These are phyloP conservation scores for Gardenia jasminoides DNA, from an alignment of 257 asterid genomes.

Conservation along the genomic window DNA sequence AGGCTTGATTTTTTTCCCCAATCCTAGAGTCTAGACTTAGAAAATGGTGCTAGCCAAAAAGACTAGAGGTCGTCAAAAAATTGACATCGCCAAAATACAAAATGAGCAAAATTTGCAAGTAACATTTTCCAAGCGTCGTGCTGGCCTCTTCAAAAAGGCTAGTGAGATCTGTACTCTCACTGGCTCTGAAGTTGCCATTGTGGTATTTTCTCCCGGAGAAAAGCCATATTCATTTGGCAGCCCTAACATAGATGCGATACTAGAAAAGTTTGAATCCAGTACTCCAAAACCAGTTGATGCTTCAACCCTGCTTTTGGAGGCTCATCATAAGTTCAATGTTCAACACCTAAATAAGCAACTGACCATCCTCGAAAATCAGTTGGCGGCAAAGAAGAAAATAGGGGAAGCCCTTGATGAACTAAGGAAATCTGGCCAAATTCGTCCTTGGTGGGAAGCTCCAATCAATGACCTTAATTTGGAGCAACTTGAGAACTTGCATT, in stretches of 20 bases:
- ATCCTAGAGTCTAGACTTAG: not conserved
- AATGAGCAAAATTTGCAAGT: not conserved
- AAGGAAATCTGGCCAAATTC: conserved; percentile 14
- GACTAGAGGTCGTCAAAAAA: not conserved
- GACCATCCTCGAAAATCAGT: conserved; percentile 25
- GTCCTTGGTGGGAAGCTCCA: conserved; percentile 33
- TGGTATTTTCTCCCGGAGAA: conserved; percentile 3
- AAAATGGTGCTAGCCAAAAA: not conserved
- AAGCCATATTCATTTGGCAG: conserved; percentile 3
- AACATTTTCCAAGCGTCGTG: conserved; percentile 8
- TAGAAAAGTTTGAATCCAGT: not conserved
- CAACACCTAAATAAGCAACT: conserved; percentile 48
- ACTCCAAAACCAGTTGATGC: not conserved
- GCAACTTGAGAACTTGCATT: conserved; percentile 17
- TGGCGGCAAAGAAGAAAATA: conserved; percentile 28
- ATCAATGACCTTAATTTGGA: conserved; percentile 11
- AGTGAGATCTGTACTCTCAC: not conserved
- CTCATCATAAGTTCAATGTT: conserved; percentile 41
- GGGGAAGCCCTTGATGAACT: conserved; percentile 28
- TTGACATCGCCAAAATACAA: conserved; percentile 2
- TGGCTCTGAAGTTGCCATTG: conserved; percentile 1
- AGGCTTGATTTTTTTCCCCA: not conserved
- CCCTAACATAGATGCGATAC: not conserved
- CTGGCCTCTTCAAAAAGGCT: conserved; percentile 8
- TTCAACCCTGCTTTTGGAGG: conserved; percentile 32